Base-by-base conservation (phyloP, 176 grass and related monocot species). In the Carex parvula region DNA sequence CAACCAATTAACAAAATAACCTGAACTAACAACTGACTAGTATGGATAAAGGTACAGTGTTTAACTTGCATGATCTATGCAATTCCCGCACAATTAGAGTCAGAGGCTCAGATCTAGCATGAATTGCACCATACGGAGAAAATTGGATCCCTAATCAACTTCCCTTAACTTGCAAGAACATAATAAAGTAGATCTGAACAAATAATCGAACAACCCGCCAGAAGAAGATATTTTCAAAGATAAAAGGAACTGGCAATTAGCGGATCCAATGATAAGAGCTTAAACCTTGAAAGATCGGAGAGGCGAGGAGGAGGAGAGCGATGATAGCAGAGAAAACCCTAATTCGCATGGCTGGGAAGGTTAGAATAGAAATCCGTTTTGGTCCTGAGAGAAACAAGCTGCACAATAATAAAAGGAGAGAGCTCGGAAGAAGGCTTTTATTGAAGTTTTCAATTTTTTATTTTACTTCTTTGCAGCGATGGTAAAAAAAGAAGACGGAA, bases 251-350 rank as follows among this genome's bases (percentile, higher is more conserved):
- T n/a, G 7, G 15, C 9, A 33, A 53, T 39, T 50, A 56, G 8
- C 17, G 70, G 80, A 59, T 69, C 82, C 61, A 81, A 88, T 87
- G 8, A 33, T 1, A 26, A 52, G 77, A 14, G 44, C 0, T 56
- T 6, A 64, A 87, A 98, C 95, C 92, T 82, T 86, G 95, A 59
- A 87, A 15, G 74, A 93, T 56, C 50, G 91, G 91, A 22, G 91
- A 89, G 20, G 82, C 82, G 79, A 98, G 79, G 89, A 98, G 92
- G 84, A 91, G 75, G 59, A 88, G 86, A 60, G 94, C 82, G 17
- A 98, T 60, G 44, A 98, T 48, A 20, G 89, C 81, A 39, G 89
- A 44, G 87, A 91, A 93, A 91, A 94, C 92, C 92, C 95, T 98
- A 93, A 74, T 85, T 81, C 82, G 85, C 95, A 94, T 94, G 83